Conservation (phyloP, 2,329 filamentous ascomycete genomes). For the Penicillium sp. region DNA sequence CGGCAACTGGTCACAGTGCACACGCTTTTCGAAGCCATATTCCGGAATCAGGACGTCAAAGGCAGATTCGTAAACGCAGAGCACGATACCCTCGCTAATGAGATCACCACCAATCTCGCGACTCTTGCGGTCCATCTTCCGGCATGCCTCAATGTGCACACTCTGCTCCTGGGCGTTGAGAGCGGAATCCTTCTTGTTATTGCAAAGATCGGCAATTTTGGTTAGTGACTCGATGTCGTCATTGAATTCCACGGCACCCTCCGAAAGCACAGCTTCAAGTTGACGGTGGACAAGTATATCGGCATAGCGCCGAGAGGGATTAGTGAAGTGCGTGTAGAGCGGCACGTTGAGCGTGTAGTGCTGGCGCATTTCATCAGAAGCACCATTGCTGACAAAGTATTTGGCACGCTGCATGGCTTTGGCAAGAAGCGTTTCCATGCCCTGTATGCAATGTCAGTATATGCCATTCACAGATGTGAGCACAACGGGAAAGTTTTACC, state of each 20-base stretch:
- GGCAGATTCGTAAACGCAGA: slow-evolving; percentile 96
- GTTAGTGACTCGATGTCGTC: slow-evolving; percentile 84
- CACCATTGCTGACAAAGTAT: slow-evolving; percentile 83
- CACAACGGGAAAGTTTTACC: slow-evolving; percentile 33
- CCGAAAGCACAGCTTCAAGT: slow-evolving; percentile 78
- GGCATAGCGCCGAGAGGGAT: slow-evolving; percentile 88
- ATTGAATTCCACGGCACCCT: slow-evolving; percentile 75
- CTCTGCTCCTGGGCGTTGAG: slow-evolving; percentile 98
- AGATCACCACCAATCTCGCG: slow-evolving; percentile 85
- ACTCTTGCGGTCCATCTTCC: slow-evolving; percentile 88
- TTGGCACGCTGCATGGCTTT: slow-evolving; percentile 97
- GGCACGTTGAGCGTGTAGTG: slow-evolving; percentile 93
- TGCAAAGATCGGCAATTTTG: slow-evolving; percentile 93
- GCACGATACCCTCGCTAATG: slow-evolving; percentile 90
- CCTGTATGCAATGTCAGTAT: slow-evolving; percentile 42
- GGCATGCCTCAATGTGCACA: slow-evolving; percentile 96
- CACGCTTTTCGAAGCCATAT: slow-evolving; percentile 98
- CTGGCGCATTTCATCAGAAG: slow-evolving; percentile 68
- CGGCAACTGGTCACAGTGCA: slow-evolving; percentile 96
- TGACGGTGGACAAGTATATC: slow-evolving; percentile 95
- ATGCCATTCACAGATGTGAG: neutral
- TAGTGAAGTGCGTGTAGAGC: slow-evolving; percentile 95
- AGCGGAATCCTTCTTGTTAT: slow-evolving; percentile 98
- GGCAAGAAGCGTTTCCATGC: slow-evolving; percentile 92
- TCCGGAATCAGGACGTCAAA: slow-evolving; percentile 98